Evolutionary conservation across 2,329 filamentous ascomycete genomes (phyloP), one percentile per base, ranked within the genome.

Genomic region (Ascomycota sp.): DNA sequence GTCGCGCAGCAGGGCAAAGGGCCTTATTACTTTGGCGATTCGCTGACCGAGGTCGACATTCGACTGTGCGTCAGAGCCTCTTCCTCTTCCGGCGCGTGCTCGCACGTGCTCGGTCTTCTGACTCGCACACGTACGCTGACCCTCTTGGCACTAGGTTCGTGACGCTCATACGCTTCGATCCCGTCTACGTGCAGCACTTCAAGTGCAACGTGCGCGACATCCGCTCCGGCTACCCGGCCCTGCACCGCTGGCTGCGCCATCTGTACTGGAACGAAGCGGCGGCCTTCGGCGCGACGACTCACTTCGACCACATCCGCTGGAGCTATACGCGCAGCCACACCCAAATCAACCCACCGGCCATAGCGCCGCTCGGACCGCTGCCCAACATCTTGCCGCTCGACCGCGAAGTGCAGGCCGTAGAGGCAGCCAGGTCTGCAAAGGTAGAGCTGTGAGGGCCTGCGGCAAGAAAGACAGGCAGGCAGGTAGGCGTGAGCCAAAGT

Each of bases 231-330:
- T 93, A 89, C 51, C 84, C 84, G 25, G 60, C 65, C 33, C 57
- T 92, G 37, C 80, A 93, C 58, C 60, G 58, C 38, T 93, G 84
- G 83, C 54, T 92, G 57, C 66, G 79, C 36, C 66, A 75, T 47
- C 57, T 92, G 44, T 93, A 92, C 59, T 92, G 83, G 83, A 75
- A 76, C 43, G 52, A 72, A 21, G 62, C 72, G 0, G 82, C 81
- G 2, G 16, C 16, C 5, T 93, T 92, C 58, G 60, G 61, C 40
- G 69, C 78, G 34, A 89, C 83, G 39, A 92, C 84, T 16, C 69
- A 93, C 53, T 92, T 92, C 52, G 70, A 91, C 53, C 89, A 98
- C 57, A 95, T 95, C 60, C 93, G 92, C 68, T 76, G 61, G 52
- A 71, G 75, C 51, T 71, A 69, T 50, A 70, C 68, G 38, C 58